phyloP scores from a whole-genome alignment of 441 rosid species.

The Melastoma candidum region DNA sequence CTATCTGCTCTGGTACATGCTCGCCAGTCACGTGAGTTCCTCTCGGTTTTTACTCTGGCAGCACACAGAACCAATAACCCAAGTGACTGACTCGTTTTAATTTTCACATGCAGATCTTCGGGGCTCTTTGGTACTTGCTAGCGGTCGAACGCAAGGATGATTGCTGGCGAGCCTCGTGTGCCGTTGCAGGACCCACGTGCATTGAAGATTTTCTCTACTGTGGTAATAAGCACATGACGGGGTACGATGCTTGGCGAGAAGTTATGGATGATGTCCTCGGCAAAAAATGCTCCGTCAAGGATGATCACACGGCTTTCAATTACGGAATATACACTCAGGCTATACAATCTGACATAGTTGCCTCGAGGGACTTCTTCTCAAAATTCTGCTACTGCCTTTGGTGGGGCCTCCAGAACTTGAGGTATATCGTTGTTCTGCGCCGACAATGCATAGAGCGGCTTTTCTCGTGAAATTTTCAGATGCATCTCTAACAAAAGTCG shows the following conservation, averaged over 20 bases:
- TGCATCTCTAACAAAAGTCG: neutral
- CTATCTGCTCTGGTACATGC: constrained; percentile 90
- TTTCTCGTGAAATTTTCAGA: neutral
- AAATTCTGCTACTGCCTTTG: constrained; percentile 78
- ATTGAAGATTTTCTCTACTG: constrained; percentile 50
- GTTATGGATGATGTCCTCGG: constrained; percentile 32
- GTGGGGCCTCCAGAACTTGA: constrained; percentile 95
- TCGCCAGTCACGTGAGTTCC: constrained; percentile 76
- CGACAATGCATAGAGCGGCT: neutral
- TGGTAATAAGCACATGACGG: constrained; percentile 36
- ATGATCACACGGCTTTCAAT: constrained; percentile 33
- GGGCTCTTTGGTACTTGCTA: constrained; percentile 81
- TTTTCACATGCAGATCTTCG: constrained; percentile 39
- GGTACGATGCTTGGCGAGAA: constrained; percentile 37
- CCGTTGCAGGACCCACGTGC: constrained; percentile 29
- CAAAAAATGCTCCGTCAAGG: constrained; percentile 26
- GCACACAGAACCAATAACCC: too few relatives aligned
- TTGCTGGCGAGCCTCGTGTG: constrained; percentile 64
- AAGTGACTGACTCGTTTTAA: too few relatives aligned
- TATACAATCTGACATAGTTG: constrained; percentile 48
- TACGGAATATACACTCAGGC: constrained; percentile 73
- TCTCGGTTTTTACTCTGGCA: too few relatives aligned
- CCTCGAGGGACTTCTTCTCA: constrained; percentile 38
- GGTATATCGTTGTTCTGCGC: constrained; percentile 24
- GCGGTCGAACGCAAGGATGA: constrained; percentile 69